Percentiles rank a stretch among this genome's conserved stretches.
phyloP scores from a whole-genome alignment of 306 rosid species.

The Comarum palustre region DNA sequence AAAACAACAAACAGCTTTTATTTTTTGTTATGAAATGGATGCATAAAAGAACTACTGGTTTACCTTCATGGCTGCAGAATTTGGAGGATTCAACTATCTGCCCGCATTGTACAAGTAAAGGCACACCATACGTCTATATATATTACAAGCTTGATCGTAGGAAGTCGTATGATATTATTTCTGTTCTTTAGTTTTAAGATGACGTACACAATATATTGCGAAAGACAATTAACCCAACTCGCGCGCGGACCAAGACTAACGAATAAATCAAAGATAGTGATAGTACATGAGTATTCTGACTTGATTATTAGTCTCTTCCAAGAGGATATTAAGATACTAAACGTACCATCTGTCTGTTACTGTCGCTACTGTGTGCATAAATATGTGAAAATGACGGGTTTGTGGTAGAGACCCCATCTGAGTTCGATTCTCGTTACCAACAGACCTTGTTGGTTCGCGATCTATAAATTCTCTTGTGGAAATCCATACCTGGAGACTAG shows the following conservation, averaged over 20 bases:
- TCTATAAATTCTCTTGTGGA: too few relatives aligned
- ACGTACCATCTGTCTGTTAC: background rate
- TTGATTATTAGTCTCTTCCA: background rate
- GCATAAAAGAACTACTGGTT: background rate
- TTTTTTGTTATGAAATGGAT: background rate
- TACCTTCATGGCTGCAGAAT: constrained; percentile 4
- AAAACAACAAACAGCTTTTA: background rate
- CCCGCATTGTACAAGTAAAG: constrained; percentile 1
- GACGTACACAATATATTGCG: background rate
- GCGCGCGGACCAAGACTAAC: background rate
- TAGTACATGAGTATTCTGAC: background rate
- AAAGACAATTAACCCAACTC: background rate
- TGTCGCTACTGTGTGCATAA: too few relatives aligned
- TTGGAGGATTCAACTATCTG: background rate
- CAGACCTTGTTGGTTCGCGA: too few relatives aligned
- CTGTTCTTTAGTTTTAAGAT: background rate
- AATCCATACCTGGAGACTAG: too few relatives aligned
- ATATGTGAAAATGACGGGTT: too few relatives aligned
- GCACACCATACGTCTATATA: background rate
- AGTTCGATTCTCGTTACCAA: too few relatives aligned
- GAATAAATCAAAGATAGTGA: background rate
- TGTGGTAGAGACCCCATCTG: too few relatives aligned
- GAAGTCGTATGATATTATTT: background rate
- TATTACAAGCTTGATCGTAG: background rate
- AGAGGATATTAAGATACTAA: background rate